Base-by-base conservation (phyloP, 176 grass and related monocot species). In the Oryza longistaminata region DNA sequence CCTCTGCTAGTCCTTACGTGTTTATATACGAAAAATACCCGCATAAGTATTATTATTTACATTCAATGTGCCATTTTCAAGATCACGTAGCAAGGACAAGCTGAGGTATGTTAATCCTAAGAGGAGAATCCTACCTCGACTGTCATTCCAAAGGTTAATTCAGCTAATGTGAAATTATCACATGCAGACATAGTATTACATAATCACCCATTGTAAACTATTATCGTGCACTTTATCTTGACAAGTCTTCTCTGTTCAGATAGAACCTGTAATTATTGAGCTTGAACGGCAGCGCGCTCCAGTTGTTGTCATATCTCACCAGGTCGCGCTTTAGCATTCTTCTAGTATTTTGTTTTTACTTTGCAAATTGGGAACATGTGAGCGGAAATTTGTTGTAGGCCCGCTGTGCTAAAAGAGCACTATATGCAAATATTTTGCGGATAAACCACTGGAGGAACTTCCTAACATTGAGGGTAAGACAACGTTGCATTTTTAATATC, bases 251-350 rank as follows among this genome's bases (percentile, higher is more conserved):
- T 76, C 29, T 85, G 35, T 88, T 66, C 81, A 98, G 96, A 83
- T 84, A 31, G 96, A 98, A 81, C 89, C 96, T 79, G 96, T 98
- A 65, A 98, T 98, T 73, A 95, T 95, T 86, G 96, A 98, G 81
- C 93, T 98, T 75, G 93, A 98, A 89, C 75, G 93, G 46, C 96
- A 98, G 77, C 96, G 89, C 86, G 88, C 96, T 45, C 93, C 96
- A 75, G 96, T 98, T 43, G 96, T 98, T n/a, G 96, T 98, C 74
- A 92, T 98, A 94, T 85, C 96, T 92, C 96, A 98, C 83, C 96
- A 98, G 89, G 96, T 98, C 78, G 72, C 25, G n/a, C 34, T 37
- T 64, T 84, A 58, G 7, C 42, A 67, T 61, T 81, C 13, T 75
- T 84, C 11, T 88, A 76, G 52, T 25, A 26, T 55, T 50, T 68